Conservation (phyloP, 2,329 filamentous ascomycete species). For the Chrysosporium queenslandicum region DNA sequence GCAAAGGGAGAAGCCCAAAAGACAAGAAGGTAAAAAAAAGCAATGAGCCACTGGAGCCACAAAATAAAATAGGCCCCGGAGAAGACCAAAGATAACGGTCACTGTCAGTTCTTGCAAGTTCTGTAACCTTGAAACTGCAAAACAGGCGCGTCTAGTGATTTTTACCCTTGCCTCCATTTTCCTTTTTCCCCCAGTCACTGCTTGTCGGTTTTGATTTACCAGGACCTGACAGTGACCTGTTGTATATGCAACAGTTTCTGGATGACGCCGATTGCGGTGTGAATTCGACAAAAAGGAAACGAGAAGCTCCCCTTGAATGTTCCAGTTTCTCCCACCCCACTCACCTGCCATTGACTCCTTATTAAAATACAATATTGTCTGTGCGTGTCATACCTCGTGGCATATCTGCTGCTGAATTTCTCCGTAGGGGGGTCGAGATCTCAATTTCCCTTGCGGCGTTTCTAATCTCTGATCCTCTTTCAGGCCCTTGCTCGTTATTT, state of each 20-base stretch:
- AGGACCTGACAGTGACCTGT: conserved; percentile 4
- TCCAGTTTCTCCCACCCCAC: conserved; percentile 10
- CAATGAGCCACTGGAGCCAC: conserved; percentile 5
- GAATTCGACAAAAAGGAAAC: conserved; percentile 6
- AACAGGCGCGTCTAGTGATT: conserved; percentile 1
- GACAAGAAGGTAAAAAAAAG: conserved; percentile 5
- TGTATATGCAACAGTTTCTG: conserved; percentile 6
- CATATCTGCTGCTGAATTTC: conserved; percentile 10
- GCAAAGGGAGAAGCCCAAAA: neutral
- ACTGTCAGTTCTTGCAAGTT: neutral
- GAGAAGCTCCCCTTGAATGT: conserved; percentile 9
- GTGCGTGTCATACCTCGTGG: conserved; percentile 14
- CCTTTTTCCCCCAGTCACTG: conserved; percentile 6
- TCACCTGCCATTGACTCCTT: conserved; percentile 3
- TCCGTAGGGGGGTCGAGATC: conserved; percentile 3
- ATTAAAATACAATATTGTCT: conserved; percentile 11
- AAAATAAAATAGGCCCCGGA: neutral
- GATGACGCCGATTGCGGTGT: conserved; percentile 4
- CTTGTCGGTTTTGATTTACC: conserved; percentile 6
- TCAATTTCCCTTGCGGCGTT: conserved; percentile 8
- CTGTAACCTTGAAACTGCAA: conserved; percentile 1
- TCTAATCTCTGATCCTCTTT: conserved; percentile 5
- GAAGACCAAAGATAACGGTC: conserved; percentile 1
- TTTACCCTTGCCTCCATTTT: neutral
- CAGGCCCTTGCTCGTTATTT: conserved; percentile 5